Evolutionary conservation across 176 grass and related monocot genomes (phyloP).

Genomic region (Carex kokanica): DNA sequence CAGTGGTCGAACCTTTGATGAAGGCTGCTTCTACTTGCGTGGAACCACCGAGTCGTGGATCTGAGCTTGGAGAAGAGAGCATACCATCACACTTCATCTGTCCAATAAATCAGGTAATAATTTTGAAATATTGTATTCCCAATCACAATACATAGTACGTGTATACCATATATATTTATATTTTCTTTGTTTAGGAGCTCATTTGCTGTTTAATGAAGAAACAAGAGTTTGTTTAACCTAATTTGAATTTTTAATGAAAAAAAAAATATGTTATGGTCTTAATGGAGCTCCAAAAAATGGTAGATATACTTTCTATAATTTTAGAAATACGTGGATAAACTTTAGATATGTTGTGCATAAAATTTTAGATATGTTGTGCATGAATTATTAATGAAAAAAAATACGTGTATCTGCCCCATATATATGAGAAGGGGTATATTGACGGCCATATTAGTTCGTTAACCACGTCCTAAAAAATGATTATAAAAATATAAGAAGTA

Average conservation of each 20-base stretch:
- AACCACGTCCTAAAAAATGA: not conserved
- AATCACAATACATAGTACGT: not conserved
- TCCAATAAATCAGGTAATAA: slow-evolving; percentile 53
- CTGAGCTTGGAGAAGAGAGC: not conserved
- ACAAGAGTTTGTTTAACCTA: too few relatives aligned
- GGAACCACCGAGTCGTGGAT: not conserved
- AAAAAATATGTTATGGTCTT: too few relatives aligned
- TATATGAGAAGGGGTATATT: not conserved
- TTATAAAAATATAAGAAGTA: not conserved
- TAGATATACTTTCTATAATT: too few relatives aligned
- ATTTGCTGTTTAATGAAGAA: not conserved
- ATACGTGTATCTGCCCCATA: not conserved
- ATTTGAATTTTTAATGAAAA: too few relatives aligned
- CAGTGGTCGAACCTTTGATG: slow-evolving; percentile 41
- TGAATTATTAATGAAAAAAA: too few relatives aligned
- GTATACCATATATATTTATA: too few relatives aligned
- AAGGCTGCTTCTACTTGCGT: slow-evolving; percentile 27
- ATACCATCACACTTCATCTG: slow-evolving; percentile 57
- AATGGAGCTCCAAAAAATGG: too few relatives aligned
- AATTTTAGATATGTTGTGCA: too few relatives aligned
- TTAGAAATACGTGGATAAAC: too few relatives aligned
- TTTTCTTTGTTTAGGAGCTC: not conserved
- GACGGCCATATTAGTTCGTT: not conserved
- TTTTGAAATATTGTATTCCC: not conserved
- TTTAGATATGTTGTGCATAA: too few relatives aligned